Evolutionary conservation across 306 rosid genomes (phyloP).

Genomic region (Begonia fuchsioides): DNA sequence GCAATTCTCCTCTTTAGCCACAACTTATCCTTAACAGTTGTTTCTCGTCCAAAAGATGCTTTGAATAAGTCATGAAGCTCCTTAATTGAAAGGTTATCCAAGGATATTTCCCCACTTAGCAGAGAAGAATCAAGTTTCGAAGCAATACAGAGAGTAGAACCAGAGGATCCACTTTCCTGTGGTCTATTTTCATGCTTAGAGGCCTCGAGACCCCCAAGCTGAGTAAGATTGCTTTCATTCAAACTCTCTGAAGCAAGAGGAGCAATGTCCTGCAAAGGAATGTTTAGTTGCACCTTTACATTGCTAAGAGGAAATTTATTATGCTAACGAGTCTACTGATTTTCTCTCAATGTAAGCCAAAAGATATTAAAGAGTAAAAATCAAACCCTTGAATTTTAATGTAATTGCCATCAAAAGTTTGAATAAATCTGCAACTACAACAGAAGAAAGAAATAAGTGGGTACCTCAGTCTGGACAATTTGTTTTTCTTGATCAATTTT

Average conservation of each 20-base stretch:
- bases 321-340: conserved; percentile 21
- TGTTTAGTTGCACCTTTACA: conserved; percentile 26
- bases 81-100: conserved; percentile 73
- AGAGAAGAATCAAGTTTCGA: conserved; percentile 35
- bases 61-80: conserved; percentile 83
- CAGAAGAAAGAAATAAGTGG: conserved; percentile 5
- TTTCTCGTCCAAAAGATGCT: conserved; percentile 87
- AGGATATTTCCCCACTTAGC: conserved; percentile 59
- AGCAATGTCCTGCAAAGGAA: conserved; percentile 31
- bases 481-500: conserved; percentile 47
- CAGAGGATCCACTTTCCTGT: conserved; percentile 48
- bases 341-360: conserved; percentile 23
- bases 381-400: background rate
- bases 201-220: conserved; percentile 31
- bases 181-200: conserved; percentile 45
- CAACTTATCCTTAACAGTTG: conserved; percentile 81
- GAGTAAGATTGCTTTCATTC: conserved; percentile 28
- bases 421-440: background rate
- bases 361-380: conserved; percentile 12
- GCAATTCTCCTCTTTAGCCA: conserved; percentile 94
- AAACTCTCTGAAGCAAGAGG: conserved; percentile 32
- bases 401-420: too few species aligned
- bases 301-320: conserved; percentile 30
- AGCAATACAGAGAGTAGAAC: conserved; percentile 33
- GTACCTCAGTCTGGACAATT: conserved; percentile 66